Conservation (phyloP, 768 basidiomycete genomes). For the Phylloporus sp. region DNA sequence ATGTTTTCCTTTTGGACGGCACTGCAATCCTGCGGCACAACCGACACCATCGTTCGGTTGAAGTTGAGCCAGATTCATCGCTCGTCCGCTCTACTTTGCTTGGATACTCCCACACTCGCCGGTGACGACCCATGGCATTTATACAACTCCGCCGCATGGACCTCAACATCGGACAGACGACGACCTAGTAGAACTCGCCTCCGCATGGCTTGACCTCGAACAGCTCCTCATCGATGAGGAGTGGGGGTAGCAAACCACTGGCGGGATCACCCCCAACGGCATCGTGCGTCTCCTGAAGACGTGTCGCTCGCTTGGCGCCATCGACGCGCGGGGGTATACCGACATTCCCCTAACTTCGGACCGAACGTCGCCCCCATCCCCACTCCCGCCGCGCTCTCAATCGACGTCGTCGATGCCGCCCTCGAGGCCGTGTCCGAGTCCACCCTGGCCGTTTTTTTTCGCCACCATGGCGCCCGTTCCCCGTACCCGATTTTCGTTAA, state of each 20-base stretch:
- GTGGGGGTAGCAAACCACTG: conserved; percentile 3
- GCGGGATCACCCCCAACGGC: conserved; percentile 7
- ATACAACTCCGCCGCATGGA: conserved; percentile 1
- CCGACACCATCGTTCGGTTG: not conserved
- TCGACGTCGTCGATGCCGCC: too few species aligned
- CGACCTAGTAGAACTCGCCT: not conserved
- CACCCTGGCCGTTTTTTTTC: too few species aligned
- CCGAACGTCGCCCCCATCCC: too few species aligned
- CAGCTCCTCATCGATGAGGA: conserved; percentile 3
- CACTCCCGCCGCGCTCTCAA: too few species aligned
- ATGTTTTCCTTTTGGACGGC: not conserved
- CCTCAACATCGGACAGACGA: conserved; percentile 1
- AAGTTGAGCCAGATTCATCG: not conserved
- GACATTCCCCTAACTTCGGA: not conserved
- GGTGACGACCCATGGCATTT: conserved; percentile 3
- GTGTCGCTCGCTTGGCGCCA: not conserved
- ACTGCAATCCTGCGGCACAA: not conserved
- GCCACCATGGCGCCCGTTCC: too few species aligned
- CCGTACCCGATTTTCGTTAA: too few species aligned
- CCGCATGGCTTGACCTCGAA: conserved; percentile 9
- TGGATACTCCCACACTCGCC: not conserved
- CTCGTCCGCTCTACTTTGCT: not conserved
- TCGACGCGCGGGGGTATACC: conserved; percentile 8
- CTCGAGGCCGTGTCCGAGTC: too few species aligned
- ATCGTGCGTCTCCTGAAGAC: conserved; percentile 1